These are phyloP conservation scores for Colletotrichum sp. DNA, from an alignment of 2,329 filamentous ascomycete species.

Conservation along the genomic window DNA sequence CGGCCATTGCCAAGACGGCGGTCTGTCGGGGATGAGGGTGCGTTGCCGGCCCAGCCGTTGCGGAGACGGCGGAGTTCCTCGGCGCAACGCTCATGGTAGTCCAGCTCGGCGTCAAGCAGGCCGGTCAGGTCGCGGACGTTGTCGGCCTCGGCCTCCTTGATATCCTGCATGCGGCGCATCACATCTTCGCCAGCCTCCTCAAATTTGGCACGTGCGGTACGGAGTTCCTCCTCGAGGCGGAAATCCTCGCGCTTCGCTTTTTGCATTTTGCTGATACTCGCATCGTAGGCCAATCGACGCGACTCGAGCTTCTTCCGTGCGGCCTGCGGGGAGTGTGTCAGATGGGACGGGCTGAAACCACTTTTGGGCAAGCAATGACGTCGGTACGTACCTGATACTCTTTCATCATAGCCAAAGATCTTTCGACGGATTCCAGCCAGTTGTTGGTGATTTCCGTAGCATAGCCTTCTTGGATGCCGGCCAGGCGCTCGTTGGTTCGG, in stretches of 20 bases:
- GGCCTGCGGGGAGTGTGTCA: constrained; percentile 47
- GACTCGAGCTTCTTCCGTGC: constrained; percentile 94
- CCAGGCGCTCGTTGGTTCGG: constrained; percentile 85
- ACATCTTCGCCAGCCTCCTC: constrained; percentile 96
- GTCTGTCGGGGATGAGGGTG: constrained; percentile 23
- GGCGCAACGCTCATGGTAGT: constrained; percentile 88
- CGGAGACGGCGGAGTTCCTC: constrained; percentile 73
- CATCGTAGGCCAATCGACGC: constrained; percentile 88
- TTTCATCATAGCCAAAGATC: constrained; percentile 92
- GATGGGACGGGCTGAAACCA: constrained; percentile 17
- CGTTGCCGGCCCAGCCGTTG: constrained; percentile 45
- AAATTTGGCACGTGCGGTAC: constrained; percentile 91
- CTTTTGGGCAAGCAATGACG: background rate
- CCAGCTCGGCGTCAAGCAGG: constrained; percentile 88
- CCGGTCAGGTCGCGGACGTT: constrained; percentile 78
- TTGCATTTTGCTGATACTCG: constrained; percentile 86
- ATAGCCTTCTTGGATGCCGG: constrained; percentile 84
- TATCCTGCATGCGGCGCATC: constrained; percentile 90
- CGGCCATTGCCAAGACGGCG: constrained; percentile 29
- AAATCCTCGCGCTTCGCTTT: constrained; percentile 95
- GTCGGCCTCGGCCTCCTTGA: constrained; percentile 89
- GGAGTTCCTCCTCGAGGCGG: constrained; percentile 88
- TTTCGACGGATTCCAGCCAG: constrained; percentile 92
- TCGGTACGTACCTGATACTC: constrained; percentile 80
- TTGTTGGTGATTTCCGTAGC: constrained; percentile 76